phyloP scores from a whole-genome alignment of 306 rosid genomes.

The Vigna radiata region DNA sequence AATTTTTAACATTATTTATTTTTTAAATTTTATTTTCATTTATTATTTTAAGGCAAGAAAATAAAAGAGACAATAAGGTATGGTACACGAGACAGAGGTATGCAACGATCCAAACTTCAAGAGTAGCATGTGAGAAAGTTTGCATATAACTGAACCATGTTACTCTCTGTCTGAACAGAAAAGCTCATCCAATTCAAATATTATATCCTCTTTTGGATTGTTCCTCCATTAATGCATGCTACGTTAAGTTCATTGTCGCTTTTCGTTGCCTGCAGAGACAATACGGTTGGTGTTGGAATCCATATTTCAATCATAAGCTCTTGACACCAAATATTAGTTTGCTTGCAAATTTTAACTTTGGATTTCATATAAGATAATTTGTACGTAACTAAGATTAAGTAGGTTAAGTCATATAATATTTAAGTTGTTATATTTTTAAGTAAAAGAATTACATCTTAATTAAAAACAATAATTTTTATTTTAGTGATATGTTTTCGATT shows the following conservation, averaged over 20 bases:
- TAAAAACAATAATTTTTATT: no score
- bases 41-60: not conserved
- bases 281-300: not conserved
- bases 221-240: not conserved
- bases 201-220: not conserved
- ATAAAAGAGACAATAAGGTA: not conserved
- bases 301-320: not conserved
- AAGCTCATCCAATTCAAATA: not conserved
- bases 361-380: conserved; percentile 10
- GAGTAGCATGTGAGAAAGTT: not conserved
- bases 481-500: no score
- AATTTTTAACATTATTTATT: not conserved
- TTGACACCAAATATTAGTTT: not conserved
- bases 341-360: not conserved
- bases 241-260: not conserved
- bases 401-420: no score
- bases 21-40: not conserved
- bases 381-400: no score
- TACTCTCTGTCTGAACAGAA: not conserved
- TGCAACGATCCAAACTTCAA: not conserved
- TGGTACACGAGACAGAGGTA: not conserved
- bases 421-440: no score
- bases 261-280: not conserved
- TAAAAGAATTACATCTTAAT: no score
- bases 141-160: not conserved